Evolutionary conservation across 129 eudicot genomes (phyloP), one percentile per base, ranked within the genome.

Genomic region (Daucus carota): DNA sequence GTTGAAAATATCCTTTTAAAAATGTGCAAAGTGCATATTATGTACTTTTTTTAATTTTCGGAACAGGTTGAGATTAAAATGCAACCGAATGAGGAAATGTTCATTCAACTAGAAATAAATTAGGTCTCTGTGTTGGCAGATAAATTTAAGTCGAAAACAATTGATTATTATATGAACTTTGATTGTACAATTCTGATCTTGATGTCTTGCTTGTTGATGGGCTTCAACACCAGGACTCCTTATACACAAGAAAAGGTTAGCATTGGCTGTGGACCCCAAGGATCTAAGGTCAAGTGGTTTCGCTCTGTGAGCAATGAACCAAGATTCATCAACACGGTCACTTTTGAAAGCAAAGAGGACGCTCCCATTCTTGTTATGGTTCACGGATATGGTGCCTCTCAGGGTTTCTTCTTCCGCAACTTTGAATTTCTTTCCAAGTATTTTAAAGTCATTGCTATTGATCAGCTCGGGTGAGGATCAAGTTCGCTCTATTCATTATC

Each of bases 361-460:
- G 72, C 92, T 38, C 98, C 98, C n/a, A 93, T 96, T 34, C 88
- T 93, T 80, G 96, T 93, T 42, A 88, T 93, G 97, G 88, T 93
- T 26, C 98, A 93, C 75, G 98, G 97, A 72, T 93, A 90, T 73
- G 98, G 85, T 45, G 96, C 98, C 80, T 89, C 98, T 77, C 98
- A 93, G 69, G 98, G 98, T 52, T 93, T 93, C 84, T 93, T 93
- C 83, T 93, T 93, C 52, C 92, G 96, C 54, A 93, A 93, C 81
- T 90, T 89, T 81, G 97, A 90, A 81, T 88, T 87, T 44, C 96
- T 93, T 78, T 91, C 98, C 24, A 78, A 74, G 12, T 93, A 85
- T 81, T 93, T 93, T 70, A 93, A 77, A 80, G 93, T 93, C 65
- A 87, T 93, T 75, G 98, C 97, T 66, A 91, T 93, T 31, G 98